These are phyloP conservation scores for Coniferiporia sulphurascens DNA, from an alignment of 1,284 basidiomycete genomes.

Conservation along the genomic window DNA sequence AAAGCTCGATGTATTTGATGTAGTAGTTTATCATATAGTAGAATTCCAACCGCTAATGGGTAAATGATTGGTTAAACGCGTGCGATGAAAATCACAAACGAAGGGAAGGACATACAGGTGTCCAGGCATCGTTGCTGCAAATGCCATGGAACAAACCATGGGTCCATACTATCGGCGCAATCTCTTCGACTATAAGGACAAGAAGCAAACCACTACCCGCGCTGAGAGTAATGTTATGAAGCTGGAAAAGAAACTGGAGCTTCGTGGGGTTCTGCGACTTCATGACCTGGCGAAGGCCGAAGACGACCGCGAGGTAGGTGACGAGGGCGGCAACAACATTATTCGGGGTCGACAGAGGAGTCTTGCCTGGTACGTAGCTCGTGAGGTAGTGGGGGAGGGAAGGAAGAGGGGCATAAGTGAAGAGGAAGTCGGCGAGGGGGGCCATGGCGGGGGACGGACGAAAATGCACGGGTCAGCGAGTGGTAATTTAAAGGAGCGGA, in stretches of 20 bases:
- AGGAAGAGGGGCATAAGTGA: constrained; percentile 46
- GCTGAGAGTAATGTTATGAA: constrained; percentile 89
- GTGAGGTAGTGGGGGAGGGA: constrained; percentile 58
- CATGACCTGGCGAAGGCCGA: constrained; percentile 85
- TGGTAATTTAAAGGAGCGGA: neutral
- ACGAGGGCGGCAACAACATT: constrained; percentile 68
- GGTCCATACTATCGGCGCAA: constrained; percentile 70
- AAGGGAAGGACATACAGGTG: constrained; percentile 53
- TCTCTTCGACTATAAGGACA: constrained; percentile 85
- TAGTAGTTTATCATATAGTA: constrained; percentile 99
- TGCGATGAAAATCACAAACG: constrained; percentile 19
- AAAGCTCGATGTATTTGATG: constrained; percentile 91
- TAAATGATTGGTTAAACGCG: constrained; percentile 4
- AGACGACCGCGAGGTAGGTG: constrained; percentile 86
- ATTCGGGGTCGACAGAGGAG: constrained; percentile 77
- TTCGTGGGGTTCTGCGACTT: constrained; percentile 68
- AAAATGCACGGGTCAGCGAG: constrained; percentile 9
- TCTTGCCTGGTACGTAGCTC: constrained; percentile 67
- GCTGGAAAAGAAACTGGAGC: constrained; percentile 85
- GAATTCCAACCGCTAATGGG: constrained; percentile 68
- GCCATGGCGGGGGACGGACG: constrained; percentile 45
- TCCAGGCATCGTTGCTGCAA: constrained; percentile 80
- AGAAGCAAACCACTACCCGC: constrained; percentile 80
- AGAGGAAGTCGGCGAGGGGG: constrained; percentile 67
- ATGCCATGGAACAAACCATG: constrained; percentile 74